A percentile compares a stretch with the other conserved stretches of the same genome.
Evolutionary conservation across 2,329 filamentous ascomycete genomes (phyloP).

Genomic region (Aspergillus sojae): DNA sequence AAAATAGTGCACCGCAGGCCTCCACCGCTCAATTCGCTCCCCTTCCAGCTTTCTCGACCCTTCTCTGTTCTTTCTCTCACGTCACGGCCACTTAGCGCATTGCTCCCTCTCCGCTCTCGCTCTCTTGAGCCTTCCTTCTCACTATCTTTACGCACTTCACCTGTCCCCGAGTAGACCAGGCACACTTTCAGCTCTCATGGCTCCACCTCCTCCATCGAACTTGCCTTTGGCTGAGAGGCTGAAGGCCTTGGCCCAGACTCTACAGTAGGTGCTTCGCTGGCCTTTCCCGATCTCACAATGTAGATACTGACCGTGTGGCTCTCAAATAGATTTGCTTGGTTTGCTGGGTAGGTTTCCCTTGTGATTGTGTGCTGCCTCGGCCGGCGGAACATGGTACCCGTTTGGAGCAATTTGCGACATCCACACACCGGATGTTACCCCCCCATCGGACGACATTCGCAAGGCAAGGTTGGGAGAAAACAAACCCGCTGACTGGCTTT

Average conservation of each 20-base stretch:
- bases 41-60: conserved; percentile 2
- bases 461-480: not conserved
- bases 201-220: conserved; percentile 71
- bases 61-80: conserved; percentile 5
- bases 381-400: not conserved
- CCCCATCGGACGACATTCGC: not conserved
- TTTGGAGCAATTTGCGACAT: not conserved
- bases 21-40: conserved; percentile 19
- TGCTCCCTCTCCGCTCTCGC: conserved; percentile 5
- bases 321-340: conserved; percentile 65
- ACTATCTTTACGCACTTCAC: not conserved
- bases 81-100: not conserved
- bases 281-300: conserved; percentile 11
- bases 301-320: conserved; percentile 38
- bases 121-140: conserved; percentile 1
- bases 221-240: conserved; percentile 75
- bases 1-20: not conserved
- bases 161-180: not conserved
- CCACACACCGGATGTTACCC: not conserved
- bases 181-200: conserved; percentile 53
- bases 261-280: conserved; percentile 74
- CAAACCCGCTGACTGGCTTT: conserved; percentile 30
- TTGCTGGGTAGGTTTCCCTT: conserved; percentile 68
- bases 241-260: conserved; percentile 77
- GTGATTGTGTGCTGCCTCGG: conserved; percentile 9